Conservation (phyloP, 768 basidiomycete species). For the Boletellus sp. region DNA sequence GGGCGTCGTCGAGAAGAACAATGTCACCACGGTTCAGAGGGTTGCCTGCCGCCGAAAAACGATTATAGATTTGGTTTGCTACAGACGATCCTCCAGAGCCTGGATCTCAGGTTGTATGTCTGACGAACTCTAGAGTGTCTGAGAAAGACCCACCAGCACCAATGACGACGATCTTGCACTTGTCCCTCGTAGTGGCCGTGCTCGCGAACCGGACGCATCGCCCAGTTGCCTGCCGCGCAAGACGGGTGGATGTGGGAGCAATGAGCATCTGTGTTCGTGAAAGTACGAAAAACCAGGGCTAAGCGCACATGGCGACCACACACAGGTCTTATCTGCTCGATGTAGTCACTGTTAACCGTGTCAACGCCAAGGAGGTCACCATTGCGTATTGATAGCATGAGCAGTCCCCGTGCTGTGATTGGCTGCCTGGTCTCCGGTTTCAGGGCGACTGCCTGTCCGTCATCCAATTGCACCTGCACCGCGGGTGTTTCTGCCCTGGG, state of each 20-base stretch:
- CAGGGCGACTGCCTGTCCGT: not conserved
- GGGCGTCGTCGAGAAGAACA: slow-evolving; percentile 77
- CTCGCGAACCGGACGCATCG: slow-evolving; percentile 22
- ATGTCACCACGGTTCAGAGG: slow-evolving; percentile 71
- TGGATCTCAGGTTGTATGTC: not conserved
- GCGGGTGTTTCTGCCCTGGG: slow-evolving; percentile 19
- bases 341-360: no score
- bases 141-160: slow-evolving; percentile 64
- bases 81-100: slow-evolving; percentile 57
- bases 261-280: slow-evolving; percentile 4
- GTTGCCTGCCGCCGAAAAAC: slow-evolving; percentile 69
- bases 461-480: slow-evolving; percentile 23
- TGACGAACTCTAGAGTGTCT: not conserved
- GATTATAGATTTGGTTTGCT: slow-evolving; percentile 83
- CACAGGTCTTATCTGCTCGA: no score
- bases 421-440: not conserved
- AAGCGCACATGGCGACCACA: no score
- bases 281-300: not conserved
- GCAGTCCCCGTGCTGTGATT: no score
- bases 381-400: no score
- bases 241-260: slow-evolving; percentile 1
- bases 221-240: slow-evolving; percentile 1
- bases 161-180: slow-evolving; percentile 80
- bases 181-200: slow-evolving; percentile 36
- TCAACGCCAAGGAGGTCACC: no score